Base-by-base conservation (phyloP, 495 filamentous ascomycete genomes). In the Aspergillus sclerotioniger region DNA sequence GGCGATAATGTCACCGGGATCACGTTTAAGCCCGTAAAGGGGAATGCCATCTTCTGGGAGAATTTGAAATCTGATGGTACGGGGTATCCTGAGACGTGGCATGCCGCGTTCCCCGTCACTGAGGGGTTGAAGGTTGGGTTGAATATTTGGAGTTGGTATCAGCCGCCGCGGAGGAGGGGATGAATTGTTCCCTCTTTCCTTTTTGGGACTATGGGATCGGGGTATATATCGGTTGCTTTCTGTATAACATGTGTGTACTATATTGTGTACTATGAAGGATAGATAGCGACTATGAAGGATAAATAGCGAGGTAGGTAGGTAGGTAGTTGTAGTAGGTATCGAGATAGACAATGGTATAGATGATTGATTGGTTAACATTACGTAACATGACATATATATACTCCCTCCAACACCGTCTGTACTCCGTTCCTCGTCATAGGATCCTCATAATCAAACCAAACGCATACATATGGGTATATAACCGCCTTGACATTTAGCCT, bases 21-120 rank as follows among this genome's bases (percentile, higher is more conserved):
- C 4, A 89, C 85, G 44, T 89, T 90, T 62, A 81, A 81, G 59
- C 83, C 87, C 0, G 71, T 87, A 7, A 79, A 82, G 63, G 87
- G 88, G 19, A 89, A 87, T 72, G 88, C 87, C 6, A 80, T 92
- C 15, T 92, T 85, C 65, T 92, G 89, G 88, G 81, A 84, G 75
- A 92, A 92, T 72, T 64, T 92, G 58, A 61, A 77, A 16, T 67
- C 76, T 3, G 81, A 86, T 73, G 87, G 88, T 45, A 72, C 66
- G 6, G 87, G 86, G 28, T 85, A 89, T 69, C 71, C 80, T 61
- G 78, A 84, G 70, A 86, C 81, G 33, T 79, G 88, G 70, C 89
- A 92, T 76, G 87, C 87, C 6, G 86, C 87, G 32, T 65, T 88
- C 64, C 86, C 87, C 35, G 87, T 91, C 7, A 80, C 76, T 39